Percentiles rank a stretch among this genome's conserved stretches.
Conservation (phyloP, 208 protist species). For the Kentomonas sorsogonicus region DNA sequence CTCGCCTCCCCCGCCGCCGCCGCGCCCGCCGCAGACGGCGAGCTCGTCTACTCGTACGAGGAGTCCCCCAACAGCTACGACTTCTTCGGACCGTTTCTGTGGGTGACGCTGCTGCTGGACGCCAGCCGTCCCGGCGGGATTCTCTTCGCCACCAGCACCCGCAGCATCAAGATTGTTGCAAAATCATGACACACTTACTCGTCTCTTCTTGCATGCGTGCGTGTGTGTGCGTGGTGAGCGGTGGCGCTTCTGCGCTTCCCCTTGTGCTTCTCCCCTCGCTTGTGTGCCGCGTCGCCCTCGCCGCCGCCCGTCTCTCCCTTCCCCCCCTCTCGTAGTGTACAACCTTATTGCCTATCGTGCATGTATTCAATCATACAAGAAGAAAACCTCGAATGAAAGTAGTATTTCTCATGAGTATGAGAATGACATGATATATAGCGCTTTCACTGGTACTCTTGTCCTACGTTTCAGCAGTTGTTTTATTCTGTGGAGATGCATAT, state of each 20-base stretch:
- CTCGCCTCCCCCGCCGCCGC: not conserved
- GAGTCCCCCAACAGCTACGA: conserved; percentile 74
- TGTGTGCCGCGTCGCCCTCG: too few species aligned
- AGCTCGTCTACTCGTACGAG: conserved; percentile 66
- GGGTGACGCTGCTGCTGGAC: conserved; percentile 56
- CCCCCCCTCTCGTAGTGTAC: too few species aligned
- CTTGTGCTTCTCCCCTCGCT: not conserved
- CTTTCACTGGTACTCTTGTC: too few species aligned
- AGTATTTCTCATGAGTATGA: too few species aligned
- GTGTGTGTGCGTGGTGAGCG: not conserved
- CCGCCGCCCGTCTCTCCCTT: too few species aligned
- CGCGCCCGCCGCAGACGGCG: not conserved
- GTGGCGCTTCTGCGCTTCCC: not conserved
- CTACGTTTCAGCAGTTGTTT: too few species aligned
- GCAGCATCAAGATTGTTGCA: conserved; percentile 42
- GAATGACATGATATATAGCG: too few species aligned
- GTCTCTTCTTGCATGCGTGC: not conserved
- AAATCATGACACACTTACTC: too few species aligned
- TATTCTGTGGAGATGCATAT: too few species aligned
- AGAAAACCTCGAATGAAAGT: too few species aligned
- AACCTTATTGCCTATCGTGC: too few species aligned
- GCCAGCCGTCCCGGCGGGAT: conserved; percentile 47
- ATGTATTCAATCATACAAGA: too few species aligned
- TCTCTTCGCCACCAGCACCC: conserved; percentile 41
- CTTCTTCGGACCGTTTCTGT: conserved; percentile 85